A percentile compares a stretch with the other conserved stretches of the same genome.
Evolutionary conservation across 2,329 filamentous ascomycete species (phyloP).

Genomic region (Seiridium unicorne): DNA sequence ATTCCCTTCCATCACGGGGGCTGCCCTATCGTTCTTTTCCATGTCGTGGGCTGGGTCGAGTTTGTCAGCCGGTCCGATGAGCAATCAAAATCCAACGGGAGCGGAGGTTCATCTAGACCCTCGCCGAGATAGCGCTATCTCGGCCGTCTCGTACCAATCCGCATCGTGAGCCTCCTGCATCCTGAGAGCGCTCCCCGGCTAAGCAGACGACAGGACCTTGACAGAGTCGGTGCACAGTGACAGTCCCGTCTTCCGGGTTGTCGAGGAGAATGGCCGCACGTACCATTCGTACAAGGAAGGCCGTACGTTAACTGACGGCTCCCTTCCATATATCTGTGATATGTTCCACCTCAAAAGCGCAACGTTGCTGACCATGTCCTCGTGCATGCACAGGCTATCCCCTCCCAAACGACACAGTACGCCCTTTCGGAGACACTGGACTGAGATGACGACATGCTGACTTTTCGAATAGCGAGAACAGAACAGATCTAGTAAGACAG

Average conservation of each 20-base stretch:
- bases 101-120: conserved; percentile 3
- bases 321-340: neutral
- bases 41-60: neutral
- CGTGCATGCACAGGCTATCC: conserved; percentile 7
- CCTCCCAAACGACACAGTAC: conserved; percentile 10
- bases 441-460: neutral
- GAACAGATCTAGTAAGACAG: neutral
- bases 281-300: conserved; percentile 14
- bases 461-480: neutral
- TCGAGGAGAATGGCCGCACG: conserved; percentile 13
- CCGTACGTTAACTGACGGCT: conserved; percentile 7
- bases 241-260: conserved; percentile 9
- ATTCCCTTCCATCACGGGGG: neutral
- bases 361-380: neutral
- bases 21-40: neutral
- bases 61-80: neutral
- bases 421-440: neutral
- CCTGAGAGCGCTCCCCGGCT: neutral
- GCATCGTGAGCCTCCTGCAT: neutral
- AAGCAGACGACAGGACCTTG: neutral
- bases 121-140: conserved; percentile 8
- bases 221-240: conserved; percentile 9
- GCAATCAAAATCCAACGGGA: neutral
- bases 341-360: neutral
- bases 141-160: conserved; percentile 6